Evolutionary conservation across 73 alveolate genomes (phyloP).

Genomic region (Stentor roeselii): DNA sequence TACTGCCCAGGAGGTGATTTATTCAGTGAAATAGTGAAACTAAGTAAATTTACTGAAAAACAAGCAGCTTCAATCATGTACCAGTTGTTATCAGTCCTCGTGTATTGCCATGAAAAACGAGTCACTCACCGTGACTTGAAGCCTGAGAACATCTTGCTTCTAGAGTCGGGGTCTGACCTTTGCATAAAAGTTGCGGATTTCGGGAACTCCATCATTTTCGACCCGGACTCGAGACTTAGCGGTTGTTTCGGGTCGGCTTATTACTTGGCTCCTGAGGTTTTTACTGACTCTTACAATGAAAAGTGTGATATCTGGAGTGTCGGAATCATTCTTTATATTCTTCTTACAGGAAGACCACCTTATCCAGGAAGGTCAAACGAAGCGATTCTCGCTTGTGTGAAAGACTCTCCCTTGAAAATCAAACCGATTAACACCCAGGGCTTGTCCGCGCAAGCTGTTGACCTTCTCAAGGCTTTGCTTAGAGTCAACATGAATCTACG

Average conservation of each 20-base stretch:
- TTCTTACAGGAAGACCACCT: slow-evolving; percentile 80
- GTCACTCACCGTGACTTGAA: slow-evolving; percentile 78
- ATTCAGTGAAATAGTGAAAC: slow-evolving; percentile 42
- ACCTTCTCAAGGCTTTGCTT: slow-evolving; percentile 47
- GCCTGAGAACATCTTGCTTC: slow-evolving; percentile 74
- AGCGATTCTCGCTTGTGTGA: slow-evolving; percentile 31
- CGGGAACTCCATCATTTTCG: slow-evolving; percentile 43
- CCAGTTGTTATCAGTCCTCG: slow-evolving; percentile 58
- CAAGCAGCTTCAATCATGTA: slow-evolving; percentile 64
- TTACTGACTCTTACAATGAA: slow-evolving; percentile 54
- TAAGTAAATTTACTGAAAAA: slow-evolving; percentile 53
- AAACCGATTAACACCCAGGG: slow-evolving; percentile 32
- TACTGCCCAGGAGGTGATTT: slow-evolving; percentile 68
- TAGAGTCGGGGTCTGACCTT: slow-evolving; percentile 32
- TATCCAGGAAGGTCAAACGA: slow-evolving; percentile 64
- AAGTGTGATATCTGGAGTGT: slow-evolving; percentile 82
- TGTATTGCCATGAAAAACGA: slow-evolving; percentile 68
- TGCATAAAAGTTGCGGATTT: slow-evolving; percentile 70
- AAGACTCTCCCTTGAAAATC: too few species aligned
- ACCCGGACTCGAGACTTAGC: too few species aligned
- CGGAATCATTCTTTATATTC: slow-evolving; percentile 74
- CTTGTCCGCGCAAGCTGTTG: slow-evolving; percentile 53
- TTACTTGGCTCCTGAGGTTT: slow-evolving; percentile 86
- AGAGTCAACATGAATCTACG: slow-evolving; percentile 45
- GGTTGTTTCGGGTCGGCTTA: slow-evolving; percentile 54